phyloP scores from a whole-genome alignment of 805 yeast species.

The Metschnikowia anglica region DNA sequence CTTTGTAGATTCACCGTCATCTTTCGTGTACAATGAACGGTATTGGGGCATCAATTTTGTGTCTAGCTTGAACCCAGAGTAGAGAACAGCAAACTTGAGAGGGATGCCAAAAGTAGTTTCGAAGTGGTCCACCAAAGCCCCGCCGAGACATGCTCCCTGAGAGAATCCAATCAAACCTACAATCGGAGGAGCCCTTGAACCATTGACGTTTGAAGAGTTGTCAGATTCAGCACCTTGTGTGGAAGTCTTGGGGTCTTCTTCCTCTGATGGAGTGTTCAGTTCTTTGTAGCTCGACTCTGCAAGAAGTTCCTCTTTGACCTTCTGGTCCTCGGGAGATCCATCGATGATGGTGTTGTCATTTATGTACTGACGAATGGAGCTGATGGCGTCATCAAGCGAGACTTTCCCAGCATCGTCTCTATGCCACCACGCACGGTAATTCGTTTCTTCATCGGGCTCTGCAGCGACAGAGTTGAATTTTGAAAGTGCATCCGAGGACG shows the following conservation, averaged over 20 bases:
- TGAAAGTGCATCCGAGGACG: constrained; percentile 60
- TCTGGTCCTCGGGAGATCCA: constrained; percentile 27
- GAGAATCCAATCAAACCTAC: constrained; percentile 89
- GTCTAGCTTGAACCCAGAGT: constrained; percentile 58
- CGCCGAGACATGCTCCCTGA: constrained; percentile 90
- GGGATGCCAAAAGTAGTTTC: constrained; percentile 48
- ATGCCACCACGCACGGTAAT: constrained; percentile 75
- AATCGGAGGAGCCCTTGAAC: constrained; percentile 49
- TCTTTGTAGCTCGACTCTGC: neutral
- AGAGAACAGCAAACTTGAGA: constrained; percentile 71
- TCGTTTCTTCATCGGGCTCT: constrained; percentile 29
- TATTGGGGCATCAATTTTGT: constrained; percentile 29
- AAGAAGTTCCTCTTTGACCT: constrained; percentile 17
- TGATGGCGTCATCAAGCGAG: constrained; percentile 52
- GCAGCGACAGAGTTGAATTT: constrained; percentile 45
- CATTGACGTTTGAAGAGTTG: neutral
- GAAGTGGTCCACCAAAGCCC: constrained; percentile 62
- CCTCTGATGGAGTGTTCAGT: no score
- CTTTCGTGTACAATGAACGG: constrained; percentile 23
- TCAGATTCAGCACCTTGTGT: neutral
- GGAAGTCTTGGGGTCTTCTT: neutral
- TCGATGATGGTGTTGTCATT: constrained; percentile 51
- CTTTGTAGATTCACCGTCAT: constrained; percentile 18
- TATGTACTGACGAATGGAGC: constrained; percentile 48
- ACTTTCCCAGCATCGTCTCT: constrained; percentile 47